Conservation (phyloP, 2,329 filamentous ascomycete species). For the Diaporthe destruens region DNA sequence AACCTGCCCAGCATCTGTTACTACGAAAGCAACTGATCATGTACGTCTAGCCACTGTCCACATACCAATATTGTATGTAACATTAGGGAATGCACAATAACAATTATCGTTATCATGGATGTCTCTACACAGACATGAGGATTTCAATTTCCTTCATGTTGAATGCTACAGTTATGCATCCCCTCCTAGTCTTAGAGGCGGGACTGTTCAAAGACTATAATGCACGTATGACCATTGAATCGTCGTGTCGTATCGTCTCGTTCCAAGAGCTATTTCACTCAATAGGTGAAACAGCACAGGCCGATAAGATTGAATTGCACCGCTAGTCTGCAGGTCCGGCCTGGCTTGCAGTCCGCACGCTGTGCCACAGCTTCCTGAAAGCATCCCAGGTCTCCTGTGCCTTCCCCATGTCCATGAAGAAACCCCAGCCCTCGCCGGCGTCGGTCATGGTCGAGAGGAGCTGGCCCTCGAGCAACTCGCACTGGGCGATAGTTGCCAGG, state of each 20-base stretch:
- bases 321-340: not conserved
- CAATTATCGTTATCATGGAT: too few relatives aligned
- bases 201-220: too few relatives aligned
- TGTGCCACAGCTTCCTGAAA: slow-evolving; percentile 12
- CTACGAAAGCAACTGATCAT: too few relatives aligned
- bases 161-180: too few relatives aligned
- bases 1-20: too few relatives aligned
- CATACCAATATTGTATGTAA: too few relatives aligned
- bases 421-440: slow-evolving; percentile 7
- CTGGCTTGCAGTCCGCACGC: not conserved
- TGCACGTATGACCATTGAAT: too few relatives aligned
- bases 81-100: too few relatives aligned
- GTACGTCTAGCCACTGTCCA: too few relatives aligned
- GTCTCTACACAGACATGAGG: too few relatives aligned
- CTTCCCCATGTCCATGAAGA: slow-evolving; percentile 28
- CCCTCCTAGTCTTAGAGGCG: too few relatives aligned
- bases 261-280: not conserved
- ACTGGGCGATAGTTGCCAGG: slow-evolving; percentile 70
- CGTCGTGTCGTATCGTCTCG: not conserved
- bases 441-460: slow-evolving; percentile 17
- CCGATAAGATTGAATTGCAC: not conserved
- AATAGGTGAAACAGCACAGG: not conserved
- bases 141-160: too few relatives aligned
- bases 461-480: slow-evolving; percentile 59
- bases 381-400: slow-evolving; percentile 29